A percentile compares a stretch with the other conserved stretches of the same genome.
These are phyloP conservation scores for Aegilops bicornis DNA, from an alignment of 176 grass and related monocot species.

Conservation along the genomic window DNA sequence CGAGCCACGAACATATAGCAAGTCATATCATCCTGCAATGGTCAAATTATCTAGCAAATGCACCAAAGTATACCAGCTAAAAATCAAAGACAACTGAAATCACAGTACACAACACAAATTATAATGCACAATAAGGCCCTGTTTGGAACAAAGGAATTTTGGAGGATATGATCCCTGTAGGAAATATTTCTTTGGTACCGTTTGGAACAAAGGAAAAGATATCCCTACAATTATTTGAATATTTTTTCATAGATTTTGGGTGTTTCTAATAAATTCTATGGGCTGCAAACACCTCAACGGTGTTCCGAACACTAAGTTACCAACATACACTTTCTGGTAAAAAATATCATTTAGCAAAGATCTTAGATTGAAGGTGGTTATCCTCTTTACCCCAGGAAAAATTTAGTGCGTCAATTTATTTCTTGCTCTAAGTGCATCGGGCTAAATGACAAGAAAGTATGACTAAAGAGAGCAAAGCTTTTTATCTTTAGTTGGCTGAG, in stretches of 20 bases:
- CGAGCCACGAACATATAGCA: background rate
- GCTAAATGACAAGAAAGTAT: background rate
- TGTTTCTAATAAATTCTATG: background rate
- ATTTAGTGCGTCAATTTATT: background rate
- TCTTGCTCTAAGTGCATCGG: background rate
- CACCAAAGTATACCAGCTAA: background rate
- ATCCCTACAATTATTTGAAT: too few relatives aligned
- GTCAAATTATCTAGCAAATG: conserved; percentile 1
- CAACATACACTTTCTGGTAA: background rate
- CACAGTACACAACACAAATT: background rate
- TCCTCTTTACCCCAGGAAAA: background rate
- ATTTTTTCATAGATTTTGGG: background rate
- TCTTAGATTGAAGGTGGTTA: background rate
- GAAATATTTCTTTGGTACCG: too few relatives aligned
- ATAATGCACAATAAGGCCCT: background rate
- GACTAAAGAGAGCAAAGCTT: background rate
- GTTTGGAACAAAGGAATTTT: too few relatives aligned
- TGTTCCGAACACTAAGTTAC: background rate
- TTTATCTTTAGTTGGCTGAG: background rate
- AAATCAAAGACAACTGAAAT: background rate
- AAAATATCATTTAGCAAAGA: background rate
- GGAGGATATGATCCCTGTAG: too few relatives aligned
- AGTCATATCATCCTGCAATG: background rate
- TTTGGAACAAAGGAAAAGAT: too few relatives aligned
- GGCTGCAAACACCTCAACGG: background rate